Evolutionary conservation across 1,284 basidiomycete genomes (phyloP).

Genomic region (Leccinum insolens): DNA sequence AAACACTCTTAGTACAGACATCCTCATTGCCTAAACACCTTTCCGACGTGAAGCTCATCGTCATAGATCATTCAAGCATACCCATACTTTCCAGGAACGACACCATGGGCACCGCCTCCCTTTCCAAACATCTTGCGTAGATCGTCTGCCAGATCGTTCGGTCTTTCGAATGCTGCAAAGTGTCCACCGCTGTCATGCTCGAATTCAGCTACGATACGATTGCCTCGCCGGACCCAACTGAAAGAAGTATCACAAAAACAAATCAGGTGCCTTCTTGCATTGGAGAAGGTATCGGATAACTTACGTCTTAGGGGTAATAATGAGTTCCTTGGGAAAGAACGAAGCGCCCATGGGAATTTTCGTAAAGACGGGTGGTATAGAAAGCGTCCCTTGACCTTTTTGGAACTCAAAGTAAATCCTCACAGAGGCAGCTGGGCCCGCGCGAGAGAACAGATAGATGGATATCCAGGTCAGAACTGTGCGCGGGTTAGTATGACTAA

Average conservation of each 20-base stretch:
- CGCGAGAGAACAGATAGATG: conserved; percentile 58
- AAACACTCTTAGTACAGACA: not conserved
- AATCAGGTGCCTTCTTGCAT: not conserved
- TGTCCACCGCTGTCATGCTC: conserved; percentile 43
- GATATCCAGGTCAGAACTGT: conserved; percentile 63
- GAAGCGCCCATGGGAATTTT: conserved; percentile 50
- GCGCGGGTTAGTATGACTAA: not conserved
- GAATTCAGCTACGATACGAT: conserved; percentile 27
- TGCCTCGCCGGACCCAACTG: conserved; percentile 28
- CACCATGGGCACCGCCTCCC: conserved; percentile 39
- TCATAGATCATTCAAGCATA: conserved; percentile 25
- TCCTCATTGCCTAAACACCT: not conserved
- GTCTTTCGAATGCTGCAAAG: conserved; percentile 43
- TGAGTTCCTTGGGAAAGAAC: conserved; percentile 50
- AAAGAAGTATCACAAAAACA: not conserved
- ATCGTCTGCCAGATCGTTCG: conserved; percentile 39
- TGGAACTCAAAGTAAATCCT: conserved; percentile 54
- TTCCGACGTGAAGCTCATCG: too few relatives aligned
- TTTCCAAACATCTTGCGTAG: conserved; percentile 47
- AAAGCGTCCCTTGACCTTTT: conserved; percentile 10
- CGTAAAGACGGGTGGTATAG: not conserved
- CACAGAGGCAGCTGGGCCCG: conserved; percentile 53
- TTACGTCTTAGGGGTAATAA: conserved; percentile 40
- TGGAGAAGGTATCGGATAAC: conserved; percentile 11
- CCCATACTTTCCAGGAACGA: conserved; percentile 36